Conservation (phyloP, 2,329 filamentous ascomycete genomes). For the Metarhizium humberi region DNA sequence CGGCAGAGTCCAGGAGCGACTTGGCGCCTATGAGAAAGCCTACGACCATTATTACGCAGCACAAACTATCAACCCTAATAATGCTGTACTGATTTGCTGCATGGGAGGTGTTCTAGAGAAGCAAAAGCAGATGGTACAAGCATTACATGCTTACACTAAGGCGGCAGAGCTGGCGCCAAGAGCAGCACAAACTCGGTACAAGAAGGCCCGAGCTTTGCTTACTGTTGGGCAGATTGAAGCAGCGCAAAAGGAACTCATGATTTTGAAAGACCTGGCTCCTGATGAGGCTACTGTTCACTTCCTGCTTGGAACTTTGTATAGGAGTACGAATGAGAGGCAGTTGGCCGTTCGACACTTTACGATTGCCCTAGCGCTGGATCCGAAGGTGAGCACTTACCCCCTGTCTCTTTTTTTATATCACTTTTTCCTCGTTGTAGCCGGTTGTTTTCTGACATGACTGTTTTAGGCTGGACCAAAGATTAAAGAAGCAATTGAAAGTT, state of each 20-base stretch:
- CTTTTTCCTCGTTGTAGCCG: not conserved
- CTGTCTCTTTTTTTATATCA: not conserved
- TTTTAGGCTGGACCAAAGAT: slow-evolving; percentile 79
- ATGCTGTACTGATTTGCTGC: slow-evolving; percentile 84
- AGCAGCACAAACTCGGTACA: slow-evolving; percentile 79
- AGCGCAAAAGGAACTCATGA: slow-evolving; percentile 72
- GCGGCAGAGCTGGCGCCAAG: slow-evolving; percentile 75
- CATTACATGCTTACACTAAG: slow-evolving; percentile 71
- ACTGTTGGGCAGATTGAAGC: slow-evolving; percentile 60
- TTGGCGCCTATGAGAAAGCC: slow-evolving; percentile 84
- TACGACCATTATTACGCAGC: slow-evolving; percentile 87
- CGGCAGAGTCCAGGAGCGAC: slow-evolving; percentile 74
- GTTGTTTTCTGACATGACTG: not conserved
- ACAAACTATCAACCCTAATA: slow-evolving; percentile 83
- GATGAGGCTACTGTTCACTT: slow-evolving; percentile 97
- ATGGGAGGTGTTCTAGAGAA: slow-evolving; percentile 87
- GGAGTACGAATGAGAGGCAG: slow-evolving; percentile 60
- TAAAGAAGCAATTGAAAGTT: slow-evolving; percentile 90
- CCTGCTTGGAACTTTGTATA: slow-evolving; percentile 77
- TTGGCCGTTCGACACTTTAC: slow-evolving; percentile 91
- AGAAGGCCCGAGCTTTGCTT: slow-evolving; percentile 82
- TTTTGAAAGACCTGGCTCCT: slow-evolving; percentile 84
- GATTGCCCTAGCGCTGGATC: slow-evolving; percentile 88
- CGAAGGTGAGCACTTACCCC: slow-evolving; percentile 58
- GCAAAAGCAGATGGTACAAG: slow-evolving; percentile 70